A percentile compares a stretch with the other conserved stretches of the same genome.
Conservation (phyloP, 2,329 filamentous ascomycete species). For the Berkeleyomyces rouxiae region DNA sequence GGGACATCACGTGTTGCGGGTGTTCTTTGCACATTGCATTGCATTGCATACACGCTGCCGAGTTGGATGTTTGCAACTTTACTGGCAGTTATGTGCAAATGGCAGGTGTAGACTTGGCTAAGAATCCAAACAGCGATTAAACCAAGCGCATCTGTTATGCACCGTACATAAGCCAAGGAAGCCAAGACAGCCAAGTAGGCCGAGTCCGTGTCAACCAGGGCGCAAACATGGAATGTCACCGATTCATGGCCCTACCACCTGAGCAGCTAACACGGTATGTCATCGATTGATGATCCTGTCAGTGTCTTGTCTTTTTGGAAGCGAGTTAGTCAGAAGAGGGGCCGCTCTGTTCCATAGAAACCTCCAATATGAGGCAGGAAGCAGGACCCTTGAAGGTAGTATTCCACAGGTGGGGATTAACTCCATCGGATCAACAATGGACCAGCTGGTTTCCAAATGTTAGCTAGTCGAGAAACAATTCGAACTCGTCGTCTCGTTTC, state of each 20-base stretch:
- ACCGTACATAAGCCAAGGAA: neutral
- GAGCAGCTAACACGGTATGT: neutral
- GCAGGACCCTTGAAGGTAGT: neutral
- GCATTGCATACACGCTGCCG: neutral
- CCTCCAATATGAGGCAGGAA: neutral
- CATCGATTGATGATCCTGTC: constrained; percentile 1
- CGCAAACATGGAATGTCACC: neutral
- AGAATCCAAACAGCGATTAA: neutral
- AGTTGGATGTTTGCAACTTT: neutral
- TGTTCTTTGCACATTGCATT: neutral
- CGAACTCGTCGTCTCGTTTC: neutral
- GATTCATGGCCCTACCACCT: neutral
- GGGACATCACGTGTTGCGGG: neutral
- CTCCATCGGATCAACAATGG: neutral
- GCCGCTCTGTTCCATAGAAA: neutral
- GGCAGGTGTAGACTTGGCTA: neutral
- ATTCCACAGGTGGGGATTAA: neutral
- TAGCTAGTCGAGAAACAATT: neutral
- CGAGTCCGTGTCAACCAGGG: neutral
- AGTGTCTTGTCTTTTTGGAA: neutral
- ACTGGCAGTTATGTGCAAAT: neutral
- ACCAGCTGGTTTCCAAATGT: neutral
- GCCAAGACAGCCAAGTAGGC: neutral
- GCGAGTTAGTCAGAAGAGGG: neutral
- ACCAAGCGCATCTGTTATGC: neutral